Percentiles rank a stretch among this genome's conserved stretches.
These are phyloP conservation scores for Chlorociboria aeruginascens DNA, from an alignment of 495 filamentous ascomycete species.

Conservation along the genomic window DNA sequence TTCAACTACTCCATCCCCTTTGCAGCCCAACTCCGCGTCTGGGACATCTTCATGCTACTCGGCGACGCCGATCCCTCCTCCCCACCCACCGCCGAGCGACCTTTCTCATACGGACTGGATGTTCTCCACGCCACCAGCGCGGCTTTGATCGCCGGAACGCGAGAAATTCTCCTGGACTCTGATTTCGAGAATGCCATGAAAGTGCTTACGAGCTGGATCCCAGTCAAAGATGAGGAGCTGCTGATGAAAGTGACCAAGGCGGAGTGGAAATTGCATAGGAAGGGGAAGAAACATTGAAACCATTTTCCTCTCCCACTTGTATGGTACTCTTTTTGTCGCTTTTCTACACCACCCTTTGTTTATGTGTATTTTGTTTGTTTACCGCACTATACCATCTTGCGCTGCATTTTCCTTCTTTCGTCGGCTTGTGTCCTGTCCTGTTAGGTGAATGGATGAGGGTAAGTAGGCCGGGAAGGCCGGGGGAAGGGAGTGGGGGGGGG, in stretches of 20 bases:
- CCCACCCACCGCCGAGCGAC: conserved; percentile 16
- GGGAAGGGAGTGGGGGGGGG: too few relatives aligned
- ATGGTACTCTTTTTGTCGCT: neutral
- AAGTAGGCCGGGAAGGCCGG: too few relatives aligned
- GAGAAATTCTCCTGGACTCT: conserved; percentile 80
- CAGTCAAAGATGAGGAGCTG: conserved; percentile 87
- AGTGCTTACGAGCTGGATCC: conserved; percentile 89
- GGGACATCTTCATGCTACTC: conserved; percentile 98
- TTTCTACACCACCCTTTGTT: neutral
- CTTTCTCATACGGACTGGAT: conserved; percentile 62
- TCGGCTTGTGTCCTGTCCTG: too few relatives aligned
- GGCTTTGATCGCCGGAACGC: conserved; percentile 84
- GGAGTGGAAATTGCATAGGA: conserved; percentile 69
- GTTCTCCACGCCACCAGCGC: conserved; percentile 84
- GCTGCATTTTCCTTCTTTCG: too few relatives aligned
- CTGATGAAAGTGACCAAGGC: conserved; percentile 89
- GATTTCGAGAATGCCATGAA: conserved; percentile 99
- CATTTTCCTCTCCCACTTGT: too few relatives aligned
- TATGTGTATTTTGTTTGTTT: neutral
- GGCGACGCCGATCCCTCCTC: conserved; percentile 45
- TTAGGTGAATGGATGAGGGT: too few relatives aligned
- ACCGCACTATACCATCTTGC: too few relatives aligned
- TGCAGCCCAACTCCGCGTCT: conserved; percentile 90
- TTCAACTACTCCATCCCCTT: conserved; percentile 98
- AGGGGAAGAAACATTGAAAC: conserved; percentile 1